A percentile compares a stretch with the other conserved stretches of the same genome.
phyloP scores from a whole-genome alignment of 2,329 filamentous ascomycete species.

The Epichloe gansuensis region DNA sequence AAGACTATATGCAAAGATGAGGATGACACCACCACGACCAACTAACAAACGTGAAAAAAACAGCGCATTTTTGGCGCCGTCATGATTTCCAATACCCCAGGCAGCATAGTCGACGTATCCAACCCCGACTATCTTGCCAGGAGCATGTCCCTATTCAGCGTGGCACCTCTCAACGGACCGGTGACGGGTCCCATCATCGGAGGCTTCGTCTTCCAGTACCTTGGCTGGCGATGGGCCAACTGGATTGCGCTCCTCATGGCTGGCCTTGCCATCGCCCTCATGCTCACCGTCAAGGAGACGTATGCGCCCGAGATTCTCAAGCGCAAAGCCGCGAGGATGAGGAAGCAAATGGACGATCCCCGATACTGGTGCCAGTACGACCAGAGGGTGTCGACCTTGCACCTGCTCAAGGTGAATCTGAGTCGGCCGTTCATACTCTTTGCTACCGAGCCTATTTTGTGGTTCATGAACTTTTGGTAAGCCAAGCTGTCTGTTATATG shows the following conservation, averaged over 20 bases:
- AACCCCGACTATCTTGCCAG: constrained; percentile 70
- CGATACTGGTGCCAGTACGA: constrained; percentile 76
- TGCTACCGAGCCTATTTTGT: constrained; percentile 68
- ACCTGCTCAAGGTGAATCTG: constrained; percentile 63
- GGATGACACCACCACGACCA: too few species aligned
- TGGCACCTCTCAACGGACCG: constrained; percentile 75
- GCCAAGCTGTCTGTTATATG: constrained; percentile 9
- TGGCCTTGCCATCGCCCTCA: constrained; percentile 46
- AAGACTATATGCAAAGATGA: too few species aligned
- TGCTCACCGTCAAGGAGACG: constrained; percentile 57
- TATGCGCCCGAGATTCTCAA: constrained; percentile 63
- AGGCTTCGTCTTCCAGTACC: constrained; percentile 56
- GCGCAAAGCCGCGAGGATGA: constrained; percentile 47
- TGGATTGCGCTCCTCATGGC: constrained; percentile 69
- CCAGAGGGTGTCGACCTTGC: constrained; percentile 48
- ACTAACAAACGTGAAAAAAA: too few species aligned
- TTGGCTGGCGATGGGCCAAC: constrained; percentile 82
- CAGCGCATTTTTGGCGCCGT: constrained; percentile 49
- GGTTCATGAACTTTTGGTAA: constrained; percentile 57
- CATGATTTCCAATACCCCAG: constrained; percentile 74
- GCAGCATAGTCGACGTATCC: constrained; percentile 74
- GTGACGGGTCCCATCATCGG: constrained; percentile 42
- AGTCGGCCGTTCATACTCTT: constrained; percentile 67
- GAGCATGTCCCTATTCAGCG: constrained; percentile 54
- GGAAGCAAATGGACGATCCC: constrained; percentile 57